phyloP scores from a whole-genome alignment of 2,329 filamentous ascomycete genomes.

The Claviceps paspali region DNA sequence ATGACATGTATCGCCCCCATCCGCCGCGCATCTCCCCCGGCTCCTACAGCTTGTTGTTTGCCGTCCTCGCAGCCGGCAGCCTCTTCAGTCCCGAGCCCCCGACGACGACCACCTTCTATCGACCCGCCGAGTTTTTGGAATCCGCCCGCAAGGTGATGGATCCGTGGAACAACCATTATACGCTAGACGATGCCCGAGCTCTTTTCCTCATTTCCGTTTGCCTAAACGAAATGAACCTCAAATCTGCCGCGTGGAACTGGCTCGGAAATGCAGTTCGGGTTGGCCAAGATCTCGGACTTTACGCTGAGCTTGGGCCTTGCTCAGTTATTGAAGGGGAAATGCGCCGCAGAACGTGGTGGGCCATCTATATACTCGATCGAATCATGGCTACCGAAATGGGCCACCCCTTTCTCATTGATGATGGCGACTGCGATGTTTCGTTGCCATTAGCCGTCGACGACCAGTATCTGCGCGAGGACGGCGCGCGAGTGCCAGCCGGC shows the following conservation, averaged over 20 bases:
- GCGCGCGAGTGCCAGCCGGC: slow-evolving; percentile 35
- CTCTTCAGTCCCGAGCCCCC: slow-evolving; percentile 48
- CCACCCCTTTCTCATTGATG: slow-evolving; percentile 67
- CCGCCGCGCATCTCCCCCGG: slow-evolving; percentile 43
- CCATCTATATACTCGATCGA: slow-evolving; percentile 78
- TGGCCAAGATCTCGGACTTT: slow-evolving; percentile 70
- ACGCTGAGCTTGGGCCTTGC: slow-evolving; percentile 59
- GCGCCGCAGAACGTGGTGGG: slow-evolving; percentile 84
- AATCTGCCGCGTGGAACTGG: slow-evolving; percentile 76
- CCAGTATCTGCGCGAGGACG: slow-evolving; percentile 50
- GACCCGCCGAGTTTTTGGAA: slow-evolving; percentile 52
- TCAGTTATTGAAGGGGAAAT: slow-evolving; percentile 69
- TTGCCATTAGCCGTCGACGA: slow-evolving; percentile 73
- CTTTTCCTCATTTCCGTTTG: slow-evolving; percentile 63
- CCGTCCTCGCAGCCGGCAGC: slow-evolving; percentile 67
- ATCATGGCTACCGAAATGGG: slow-evolving; percentile 67
- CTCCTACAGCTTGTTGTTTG: slow-evolving; percentile 70
- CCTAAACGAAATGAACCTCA: slow-evolving; percentile 72
- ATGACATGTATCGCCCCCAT: slow-evolving; percentile 57
- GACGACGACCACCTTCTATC: slow-evolving; percentile 34
- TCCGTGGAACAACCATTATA: slow-evolving; percentile 66
- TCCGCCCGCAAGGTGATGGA: slow-evolving; percentile 55
- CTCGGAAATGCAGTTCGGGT: slow-evolving; percentile 64
- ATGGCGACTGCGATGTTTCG: slow-evolving; percentile 72
- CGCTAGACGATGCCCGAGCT: slow-evolving; percentile 58